phyloP scores from a whole-genome alignment of 768 basidiomycete genomes.

The Boletus tomentosulus region DNA sequence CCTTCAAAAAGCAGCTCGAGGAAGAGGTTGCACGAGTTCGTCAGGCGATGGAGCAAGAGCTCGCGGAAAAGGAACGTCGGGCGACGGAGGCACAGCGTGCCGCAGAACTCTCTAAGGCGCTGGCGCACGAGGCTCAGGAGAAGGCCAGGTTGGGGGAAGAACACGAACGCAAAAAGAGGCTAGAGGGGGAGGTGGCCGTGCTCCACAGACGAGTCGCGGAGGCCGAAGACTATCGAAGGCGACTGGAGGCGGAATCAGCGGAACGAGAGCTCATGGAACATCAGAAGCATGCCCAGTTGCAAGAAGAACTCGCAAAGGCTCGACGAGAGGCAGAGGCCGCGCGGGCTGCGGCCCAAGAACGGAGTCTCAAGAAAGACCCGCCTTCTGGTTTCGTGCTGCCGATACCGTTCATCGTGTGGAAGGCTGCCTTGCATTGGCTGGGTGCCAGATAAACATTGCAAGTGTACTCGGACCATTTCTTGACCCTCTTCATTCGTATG shows the following conservation, averaged over 20 bases:
- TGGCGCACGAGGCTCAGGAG: slow-evolving; percentile 28
- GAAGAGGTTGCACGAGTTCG: slow-evolving; percentile 27
- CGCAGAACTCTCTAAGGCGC: slow-evolving; percentile 24
- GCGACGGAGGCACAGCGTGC: slow-evolving; percentile 25
- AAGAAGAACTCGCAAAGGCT: slow-evolving; percentile 29
- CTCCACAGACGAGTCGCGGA: slow-evolving; percentile 25
- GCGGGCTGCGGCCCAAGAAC: slow-evolving; percentile 22
- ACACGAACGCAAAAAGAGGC: slow-evolving; percentile 25
- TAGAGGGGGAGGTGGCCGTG: slow-evolving; percentile 24
- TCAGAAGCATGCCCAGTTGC: slow-evolving; percentile 25
- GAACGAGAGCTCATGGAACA: slow-evolving; percentile 28
- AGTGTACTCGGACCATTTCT: not conserved
- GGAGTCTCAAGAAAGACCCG: slow-evolving; percentile 26
- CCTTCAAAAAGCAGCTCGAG: slow-evolving; percentile 23
- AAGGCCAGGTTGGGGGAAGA: slow-evolving; percentile 28
- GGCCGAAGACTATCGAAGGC: slow-evolving; percentile 26
- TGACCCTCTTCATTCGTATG: slow-evolving; percentile 1
- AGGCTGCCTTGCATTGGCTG: slow-evolving; percentile 31
- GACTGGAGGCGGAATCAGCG: slow-evolving; percentile 24
- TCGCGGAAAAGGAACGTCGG: slow-evolving; percentile 21
- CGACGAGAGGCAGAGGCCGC: slow-evolving; percentile 25
- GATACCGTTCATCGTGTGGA: slow-evolving; percentile 34
- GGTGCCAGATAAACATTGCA: slow-evolving; percentile 20
- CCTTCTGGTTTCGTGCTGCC: slow-evolving; percentile 27
- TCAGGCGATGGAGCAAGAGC: slow-evolving; percentile 18